These are phyloP conservation scores for Fusarium pseudonygamai DNA, from an alignment of 2,329 filamentous ascomycete species.

Conservation along the genomic window DNA sequence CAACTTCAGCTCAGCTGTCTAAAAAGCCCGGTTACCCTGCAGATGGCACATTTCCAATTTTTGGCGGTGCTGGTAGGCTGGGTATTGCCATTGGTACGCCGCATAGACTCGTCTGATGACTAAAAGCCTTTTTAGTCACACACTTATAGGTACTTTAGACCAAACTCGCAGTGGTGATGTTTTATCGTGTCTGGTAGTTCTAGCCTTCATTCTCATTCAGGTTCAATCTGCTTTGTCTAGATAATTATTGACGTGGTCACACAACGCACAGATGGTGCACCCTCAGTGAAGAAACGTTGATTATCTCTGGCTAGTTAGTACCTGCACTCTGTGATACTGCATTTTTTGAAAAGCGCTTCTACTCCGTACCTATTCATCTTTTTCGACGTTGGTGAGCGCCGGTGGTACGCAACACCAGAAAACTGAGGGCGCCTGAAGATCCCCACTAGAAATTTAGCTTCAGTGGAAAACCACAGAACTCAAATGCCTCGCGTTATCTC, in stretches of 20 bases:
- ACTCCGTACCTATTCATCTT: too few relatives aligned
- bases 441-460: too few relatives aligned
- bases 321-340: rapidly evolving
- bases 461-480: not conserved
- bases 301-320: rapidly evolving
- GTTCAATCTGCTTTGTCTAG: rapidly evolving
- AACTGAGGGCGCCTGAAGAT: too few relatives aligned
- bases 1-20: rapidly evolving
- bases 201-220: rapidly evolving
- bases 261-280: rapidly evolving
- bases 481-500: rapidly evolving
- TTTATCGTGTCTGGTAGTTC: too few relatives aligned
- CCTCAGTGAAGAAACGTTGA: not conserved
- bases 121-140: rapidly evolving
- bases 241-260: rapidly evolving
- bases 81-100: not conserved
- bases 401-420: too few relatives aligned
- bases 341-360: too few relatives aligned
- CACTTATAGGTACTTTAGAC: rapidly evolving
- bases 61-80: too few relatives aligned
- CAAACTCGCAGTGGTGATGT: too few relatives aligned
- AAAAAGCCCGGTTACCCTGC: not conserved
- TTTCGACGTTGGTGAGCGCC: not conserved
- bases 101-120: rapidly evolving
- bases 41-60: not conserved